These are phyloP conservation scores for Boletus rubropictus DNA, from an alignment of 768 basidiomycete species.

Conservation along the genomic window DNA sequence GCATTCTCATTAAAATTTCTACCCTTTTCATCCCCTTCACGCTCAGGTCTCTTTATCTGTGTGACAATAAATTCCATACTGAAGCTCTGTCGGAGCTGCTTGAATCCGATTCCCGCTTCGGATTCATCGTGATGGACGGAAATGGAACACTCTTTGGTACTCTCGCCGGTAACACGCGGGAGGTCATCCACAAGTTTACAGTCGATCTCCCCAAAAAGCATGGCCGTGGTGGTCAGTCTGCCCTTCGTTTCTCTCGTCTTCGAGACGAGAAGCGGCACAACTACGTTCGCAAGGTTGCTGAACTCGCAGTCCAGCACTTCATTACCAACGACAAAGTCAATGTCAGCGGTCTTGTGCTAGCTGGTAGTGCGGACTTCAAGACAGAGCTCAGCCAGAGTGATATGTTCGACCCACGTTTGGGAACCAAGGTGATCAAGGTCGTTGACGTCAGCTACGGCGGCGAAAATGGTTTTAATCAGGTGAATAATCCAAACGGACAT, in stretches of 20 bases:
- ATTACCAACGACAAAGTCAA: slow-evolving; percentile 99
- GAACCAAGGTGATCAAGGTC: slow-evolving; percentile 90
- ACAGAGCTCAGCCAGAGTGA: slow-evolving; percentile 95
- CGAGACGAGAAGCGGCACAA: slow-evolving; percentile 99
- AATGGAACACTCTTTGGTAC: slow-evolving; percentile 96
- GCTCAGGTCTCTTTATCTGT: slow-evolving; percentile 88
- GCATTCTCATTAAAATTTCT: not conserved
- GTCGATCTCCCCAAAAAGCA: slow-evolving; percentile 99
- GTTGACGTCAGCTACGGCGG: slow-evolving; percentile 99
- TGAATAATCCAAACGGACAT: slow-evolving; percentile 25
- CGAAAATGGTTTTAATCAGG: slow-evolving; percentile 99
- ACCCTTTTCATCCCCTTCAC: slow-evolving; percentile 4
- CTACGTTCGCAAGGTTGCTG: slow-evolving; percentile 98
- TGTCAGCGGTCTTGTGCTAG: slow-evolving; percentile 90
- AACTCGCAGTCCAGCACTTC: slow-evolving; percentile 94
- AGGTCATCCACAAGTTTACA: slow-evolving; percentile 96
- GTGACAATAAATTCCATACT: slow-evolving; percentile 99
- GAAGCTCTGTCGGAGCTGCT: slow-evolving; percentile 94
- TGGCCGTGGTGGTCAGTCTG: slow-evolving; percentile 99
- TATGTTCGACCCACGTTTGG: slow-evolving; percentile 88
- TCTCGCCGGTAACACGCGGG: slow-evolving; percentile 94
- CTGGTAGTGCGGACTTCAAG: slow-evolving; percentile 98
- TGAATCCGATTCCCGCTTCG: slow-evolving; percentile 95
- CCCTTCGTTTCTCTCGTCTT: slow-evolving; percentile 98
- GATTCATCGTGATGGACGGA: slow-evolving; percentile 99